Conservation (phyloP, 2,329 filamentous ascomycete genomes). For the Penicillium crustosum region DNA sequence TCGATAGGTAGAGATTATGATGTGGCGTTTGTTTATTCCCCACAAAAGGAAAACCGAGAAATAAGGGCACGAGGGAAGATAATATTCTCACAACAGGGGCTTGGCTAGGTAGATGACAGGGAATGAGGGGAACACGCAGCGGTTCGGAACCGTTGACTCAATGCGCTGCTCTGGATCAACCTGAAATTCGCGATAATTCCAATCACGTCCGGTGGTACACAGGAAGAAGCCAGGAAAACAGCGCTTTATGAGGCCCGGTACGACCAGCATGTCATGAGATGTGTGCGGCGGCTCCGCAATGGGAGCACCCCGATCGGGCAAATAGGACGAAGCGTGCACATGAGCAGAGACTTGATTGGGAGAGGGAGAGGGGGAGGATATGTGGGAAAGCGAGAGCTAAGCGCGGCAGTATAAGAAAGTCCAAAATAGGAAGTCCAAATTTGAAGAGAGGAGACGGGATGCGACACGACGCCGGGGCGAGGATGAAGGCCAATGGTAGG, state of each 20-base stretch:
- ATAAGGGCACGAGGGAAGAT: conserved; percentile 7
- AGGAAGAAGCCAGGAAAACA: conserved; percentile 5
- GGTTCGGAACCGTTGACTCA: conserved; percentile 2
- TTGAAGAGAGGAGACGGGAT: conserved; percentile 3
- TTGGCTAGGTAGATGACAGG: neutral
- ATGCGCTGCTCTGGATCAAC: conserved; percentile 8
- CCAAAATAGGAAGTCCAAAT: conserved; percentile 11
- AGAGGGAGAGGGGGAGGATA: neutral
- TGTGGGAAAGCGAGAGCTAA: conserved; percentile 18
- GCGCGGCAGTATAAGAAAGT: conserved; percentile 22
- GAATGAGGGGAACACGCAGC: conserved; percentile 6
- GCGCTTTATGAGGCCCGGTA: conserved; percentile 11
- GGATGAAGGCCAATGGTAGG: conserved; percentile 6
- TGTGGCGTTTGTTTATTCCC: conserved; percentile 2
- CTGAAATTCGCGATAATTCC: conserved; percentile 22
- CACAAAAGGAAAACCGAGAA: conserved; percentile 2
- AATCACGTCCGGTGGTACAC: conserved; percentile 18
- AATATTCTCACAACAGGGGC: conserved; percentile 15
- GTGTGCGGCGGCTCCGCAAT: conserved; percentile 23
- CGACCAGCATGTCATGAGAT: conserved; percentile 20
- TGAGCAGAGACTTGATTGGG: conserved; percentile 18
- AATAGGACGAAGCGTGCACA: conserved; percentile 15
- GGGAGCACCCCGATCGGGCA: conserved; percentile 10
- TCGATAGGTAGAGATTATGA: neutral
- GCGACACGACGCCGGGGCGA: conserved; percentile 16